Conservation (phyloP, 2,329 filamentous ascomycete genomes). For the Clonostachys rosea region DNA sequence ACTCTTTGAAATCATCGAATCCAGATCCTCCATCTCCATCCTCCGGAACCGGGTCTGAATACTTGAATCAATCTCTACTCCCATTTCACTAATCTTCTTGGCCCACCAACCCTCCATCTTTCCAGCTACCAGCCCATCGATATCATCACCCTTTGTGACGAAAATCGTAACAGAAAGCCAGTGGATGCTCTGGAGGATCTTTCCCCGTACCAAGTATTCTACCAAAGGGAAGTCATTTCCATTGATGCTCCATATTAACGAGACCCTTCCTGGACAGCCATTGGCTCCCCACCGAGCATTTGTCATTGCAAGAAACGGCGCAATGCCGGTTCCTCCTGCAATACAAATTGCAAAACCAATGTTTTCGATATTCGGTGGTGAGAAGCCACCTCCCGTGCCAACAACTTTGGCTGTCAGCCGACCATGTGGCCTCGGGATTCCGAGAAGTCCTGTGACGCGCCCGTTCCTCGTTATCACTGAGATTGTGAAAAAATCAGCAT, state of each 20-base stretch:
- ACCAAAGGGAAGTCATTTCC: slow-evolving; percentile 9
- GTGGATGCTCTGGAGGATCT: not conserved
- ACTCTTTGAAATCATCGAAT: not conserved
- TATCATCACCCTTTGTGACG: slow-evolving; percentile 10
- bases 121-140: slow-evolving; percentile 1
- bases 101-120: slow-evolving; percentile 6
- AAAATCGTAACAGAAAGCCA: slow-evolving; percentile 7
- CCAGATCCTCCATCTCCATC: slow-evolving; percentile 4
- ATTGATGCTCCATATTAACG: slow-evolving; percentile 6
- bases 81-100: not conserved
- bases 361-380: not conserved
- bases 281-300: not conserved
- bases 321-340: slow-evolving; percentile 9
- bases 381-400: slow-evolving; percentile 8
- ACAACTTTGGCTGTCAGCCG: slow-evolving; percentile 6
- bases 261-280: not conserved
- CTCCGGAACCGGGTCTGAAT: slow-evolving; percentile 2
- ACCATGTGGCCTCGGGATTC: slow-evolving; percentile 8
- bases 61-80: not conserved
- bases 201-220: slow-evolving; percentile 5
- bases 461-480: slow-evolving; percentile 8
- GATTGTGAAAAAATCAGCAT: not conserved
- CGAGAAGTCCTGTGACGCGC: slow-evolving; percentile 10
- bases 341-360: slow-evolving; percentile 1
- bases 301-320: slow-evolving; percentile 6